These are phyloP conservation scores for Schizophyllum commune DNA, from an alignment of 1,284 basidiomycete genomes.

Conservation along the genomic window DNA sequence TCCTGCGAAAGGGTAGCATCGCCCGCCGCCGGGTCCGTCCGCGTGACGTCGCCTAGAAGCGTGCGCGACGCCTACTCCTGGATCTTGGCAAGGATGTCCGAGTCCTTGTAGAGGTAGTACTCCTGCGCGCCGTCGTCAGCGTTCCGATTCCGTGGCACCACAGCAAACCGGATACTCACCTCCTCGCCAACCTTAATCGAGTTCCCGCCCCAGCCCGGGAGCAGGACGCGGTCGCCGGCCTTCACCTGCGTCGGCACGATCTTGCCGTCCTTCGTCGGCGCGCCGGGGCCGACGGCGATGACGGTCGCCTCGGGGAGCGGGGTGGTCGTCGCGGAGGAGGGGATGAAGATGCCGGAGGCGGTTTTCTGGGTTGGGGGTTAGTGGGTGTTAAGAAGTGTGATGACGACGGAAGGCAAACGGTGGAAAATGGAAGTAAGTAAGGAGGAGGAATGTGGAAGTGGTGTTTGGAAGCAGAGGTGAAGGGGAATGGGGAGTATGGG, in stretches of 20 bases:
- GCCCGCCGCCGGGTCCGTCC: too few species aligned
- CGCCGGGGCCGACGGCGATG: slow-evolving; percentile 92
- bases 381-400: too few species aligned
- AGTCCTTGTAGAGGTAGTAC: slow-evolving; percentile 92
- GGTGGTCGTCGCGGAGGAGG: slow-evolving; percentile 73
- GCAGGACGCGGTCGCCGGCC: slow-evolving; percentile 86
- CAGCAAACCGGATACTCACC: slow-evolving; percentile 39
- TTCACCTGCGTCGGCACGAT: slow-evolving; percentile 77
- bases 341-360: slow-evolving; percentile 89
- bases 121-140: slow-evolving; percentile 47
- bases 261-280: slow-evolving; percentile 79
- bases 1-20: too few species aligned
- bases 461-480: too few species aligned
- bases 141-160: neutral
- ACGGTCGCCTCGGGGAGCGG: slow-evolving; percentile 96
- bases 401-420: slow-evolving; percentile 15
- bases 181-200: slow-evolving; percentile 97
- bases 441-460: neutral
- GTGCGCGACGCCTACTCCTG: too few species aligned
- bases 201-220: slow-evolving; percentile 95
- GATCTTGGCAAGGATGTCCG: slow-evolving; percentile 96
- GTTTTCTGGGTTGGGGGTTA: slow-evolving; percentile 67
- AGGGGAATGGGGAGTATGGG: neutral
- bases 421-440: slow-evolving; percentile 22
- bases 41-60: too few species aligned